Conservation (phyloP, 75 land plant genomes). For the Azolla pinnata region DNA sequence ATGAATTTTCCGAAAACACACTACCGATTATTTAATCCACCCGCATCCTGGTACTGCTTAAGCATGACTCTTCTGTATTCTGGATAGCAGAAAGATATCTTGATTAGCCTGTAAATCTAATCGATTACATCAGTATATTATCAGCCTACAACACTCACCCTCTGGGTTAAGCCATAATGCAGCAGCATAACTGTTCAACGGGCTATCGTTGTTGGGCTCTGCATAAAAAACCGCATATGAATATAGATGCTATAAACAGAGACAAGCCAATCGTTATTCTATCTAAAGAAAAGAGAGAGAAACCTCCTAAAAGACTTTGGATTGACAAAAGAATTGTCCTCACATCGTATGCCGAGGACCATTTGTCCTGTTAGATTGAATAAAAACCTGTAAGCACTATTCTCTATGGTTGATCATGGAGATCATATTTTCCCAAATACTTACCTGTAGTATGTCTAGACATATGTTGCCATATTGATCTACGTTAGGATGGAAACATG, state of each 20-base stretch:
- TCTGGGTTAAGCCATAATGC: conserved; percentile 65
- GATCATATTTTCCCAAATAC: no score
- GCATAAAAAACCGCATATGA: conserved; percentile 8
- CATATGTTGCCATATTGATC: conserved; percentile 82
- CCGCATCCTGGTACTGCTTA: conserved; percentile 38
- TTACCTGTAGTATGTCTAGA: conserved; percentile 83
- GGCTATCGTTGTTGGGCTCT: conserved; percentile 77
- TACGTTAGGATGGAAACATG: conserved; percentile 86
- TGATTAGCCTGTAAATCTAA: background rate
- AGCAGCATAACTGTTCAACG: conserved; percentile 71
- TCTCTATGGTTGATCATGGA: no score
- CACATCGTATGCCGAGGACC: conserved; percentile 90
- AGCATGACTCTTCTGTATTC: conserved; percentile 43
- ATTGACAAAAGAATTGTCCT: conserved; percentile 70
- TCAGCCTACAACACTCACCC: conserved; percentile 50
- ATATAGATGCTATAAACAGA: background rate
- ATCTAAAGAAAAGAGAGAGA: background rate
- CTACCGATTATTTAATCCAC: conserved; percentile 7
- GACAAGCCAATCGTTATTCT: background rate
- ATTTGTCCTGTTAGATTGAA: conserved; percentile 51
- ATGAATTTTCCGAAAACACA: no score
- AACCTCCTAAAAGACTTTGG: conserved; percentile 83
- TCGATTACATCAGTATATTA: background rate
- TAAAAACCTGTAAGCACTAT: background rate
- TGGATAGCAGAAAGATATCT: conserved; percentile 5